Conservation (phyloP, 1,139 yeast genomes). For the Saccharomyces hybrid region DNA sequence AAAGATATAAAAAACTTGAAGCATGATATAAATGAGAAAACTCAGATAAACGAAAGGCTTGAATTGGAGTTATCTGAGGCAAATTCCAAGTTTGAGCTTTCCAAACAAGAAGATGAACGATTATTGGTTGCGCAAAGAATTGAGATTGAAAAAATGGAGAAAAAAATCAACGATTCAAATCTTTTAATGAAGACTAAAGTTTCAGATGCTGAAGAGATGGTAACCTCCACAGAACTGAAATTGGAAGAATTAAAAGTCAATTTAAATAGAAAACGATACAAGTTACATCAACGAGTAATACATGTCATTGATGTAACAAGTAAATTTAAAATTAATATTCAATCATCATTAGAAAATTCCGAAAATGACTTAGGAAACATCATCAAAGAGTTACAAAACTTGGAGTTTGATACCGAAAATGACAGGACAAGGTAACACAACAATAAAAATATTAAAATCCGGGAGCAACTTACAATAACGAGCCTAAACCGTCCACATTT, state of each 20-base stretch:
- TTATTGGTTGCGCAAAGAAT: conserved; percentile 44
- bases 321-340: conserved; percentile 58
- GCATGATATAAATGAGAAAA: conserved; percentile 43
- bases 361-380: conserved; percentile 32
- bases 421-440: background rate
- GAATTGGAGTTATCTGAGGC: conserved; percentile 47
- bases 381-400: conserved; percentile 6
- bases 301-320: conserved; percentile 53
- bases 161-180: conserved; percentile 46
- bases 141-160: conserved; percentile 43
- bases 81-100: conserved; percentile 34
- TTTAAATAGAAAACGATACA: conserved; percentile 41
- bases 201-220: conserved; percentile 31
- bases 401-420: background rate
- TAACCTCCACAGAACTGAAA: conserved; percentile 12
- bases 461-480: background rate
- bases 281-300: conserved; percentile 49
- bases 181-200: conserved; percentile 39
- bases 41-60: conserved; percentile 42
- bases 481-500: background rate
- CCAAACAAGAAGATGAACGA: conserved; percentile 48
- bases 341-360: conserved; percentile 49
- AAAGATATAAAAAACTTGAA: conserved; percentile 43
- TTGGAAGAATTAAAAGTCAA: conserved; percentile 32
- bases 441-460: background rate